Base-by-base conservation (phyloP, 192 early-diverging fungal species). In the Linnemannia exigua region DNA sequence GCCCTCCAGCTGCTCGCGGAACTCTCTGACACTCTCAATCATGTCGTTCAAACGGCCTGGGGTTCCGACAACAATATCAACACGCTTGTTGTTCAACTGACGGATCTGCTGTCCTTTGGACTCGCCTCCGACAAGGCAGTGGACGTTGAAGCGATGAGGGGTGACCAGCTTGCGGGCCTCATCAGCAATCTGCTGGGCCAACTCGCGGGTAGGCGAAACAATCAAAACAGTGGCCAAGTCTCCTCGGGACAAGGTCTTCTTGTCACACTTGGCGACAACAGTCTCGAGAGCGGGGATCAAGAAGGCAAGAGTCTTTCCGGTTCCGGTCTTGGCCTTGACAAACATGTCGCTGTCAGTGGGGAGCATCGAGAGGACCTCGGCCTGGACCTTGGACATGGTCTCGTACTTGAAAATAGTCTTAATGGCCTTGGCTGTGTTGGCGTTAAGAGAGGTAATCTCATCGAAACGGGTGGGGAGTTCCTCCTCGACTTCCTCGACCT, bases 221-320 rank as follows among this genome's bases (percentile, higher is more conserved):
- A 97, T 89, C 80, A 98, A 75, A 71, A 94, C 92, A 25, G 92
- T 90, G 19, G 95, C 92, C 19, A 89, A 75, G 3, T 92, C 81
- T 16, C 88, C 87, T 3, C 88, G 81, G 38, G 88, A 88, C n/a
- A 88, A 66, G 35, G 81, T 75, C 67, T 87, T 77, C 76, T 81
- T 67, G 44, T 88, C 84, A 22, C 87, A 82, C 72, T 92, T 90
- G 33, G 87, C 80, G 41, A 94, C 44, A 0, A 95, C 88, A 38
- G 94, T 91, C 72, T 99, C 95, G 28, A 99, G 76, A 1, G 97
- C 96, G 12, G 97, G 95, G 41, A 97, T 91, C 84, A 99, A 87
- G 75, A 99, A 99, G n/a, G 97, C 98, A 25, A 97, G 87, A 0
- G 97, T 99, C 88, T 99, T 99, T 58, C 98, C 98, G 0, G 98